Percentiles rank a stretch among this genome's conserved stretches.
Conservation (phyloP, 805 yeast species). For the Ogataea chonburiensis region DNA sequence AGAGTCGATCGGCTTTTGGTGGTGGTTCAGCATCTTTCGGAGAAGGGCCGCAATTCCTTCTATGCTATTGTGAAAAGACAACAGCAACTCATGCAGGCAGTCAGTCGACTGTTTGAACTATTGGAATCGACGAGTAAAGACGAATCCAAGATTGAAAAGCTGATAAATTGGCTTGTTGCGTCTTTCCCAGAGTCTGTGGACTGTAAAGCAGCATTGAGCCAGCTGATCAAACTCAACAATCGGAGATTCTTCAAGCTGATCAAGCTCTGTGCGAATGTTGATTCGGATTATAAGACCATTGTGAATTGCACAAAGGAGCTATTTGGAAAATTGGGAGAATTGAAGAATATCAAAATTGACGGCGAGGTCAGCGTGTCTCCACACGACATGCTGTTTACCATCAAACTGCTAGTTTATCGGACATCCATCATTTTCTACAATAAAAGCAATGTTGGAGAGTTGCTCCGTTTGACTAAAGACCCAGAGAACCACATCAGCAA, state of each 20-base stretch:
- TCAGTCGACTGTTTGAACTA: constrained; percentile 47
- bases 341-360: constrained; percentile 42
- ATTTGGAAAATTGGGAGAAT: constrained; percentile 50
- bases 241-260: constrained; percentile 58
- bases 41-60: constrained; percentile 61
- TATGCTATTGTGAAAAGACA: constrained; percentile 71
- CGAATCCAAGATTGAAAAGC: constrained; percentile 46
- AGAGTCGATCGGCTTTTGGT: constrained; percentile 56
- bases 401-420: constrained; percentile 61
- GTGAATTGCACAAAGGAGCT: constrained; percentile 64
- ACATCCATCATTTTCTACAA: constrained; percentile 62
- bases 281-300: constrained; percentile 59
- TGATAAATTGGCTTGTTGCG: constrained; percentile 59
- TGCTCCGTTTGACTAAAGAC: constrained; percentile 48
- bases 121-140: constrained; percentile 36
- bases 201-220: constrained; percentile 49
- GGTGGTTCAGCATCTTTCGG: constrained; percentile 49
- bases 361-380: constrained; percentile 38
- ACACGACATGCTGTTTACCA: constrained; percentile 48
- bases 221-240: constrained; percentile 55
- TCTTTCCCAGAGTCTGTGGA: constrained; percentile 52
- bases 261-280: constrained; percentile 51
- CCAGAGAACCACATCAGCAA: constrained; percentile 28
- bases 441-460: constrained; percentile 55
- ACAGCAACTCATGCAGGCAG: constrained; percentile 51